Evolutionary conservation across 164 flowering plant genomes (phyloP).

Genomic region (Vitis cinerea): DNA sequence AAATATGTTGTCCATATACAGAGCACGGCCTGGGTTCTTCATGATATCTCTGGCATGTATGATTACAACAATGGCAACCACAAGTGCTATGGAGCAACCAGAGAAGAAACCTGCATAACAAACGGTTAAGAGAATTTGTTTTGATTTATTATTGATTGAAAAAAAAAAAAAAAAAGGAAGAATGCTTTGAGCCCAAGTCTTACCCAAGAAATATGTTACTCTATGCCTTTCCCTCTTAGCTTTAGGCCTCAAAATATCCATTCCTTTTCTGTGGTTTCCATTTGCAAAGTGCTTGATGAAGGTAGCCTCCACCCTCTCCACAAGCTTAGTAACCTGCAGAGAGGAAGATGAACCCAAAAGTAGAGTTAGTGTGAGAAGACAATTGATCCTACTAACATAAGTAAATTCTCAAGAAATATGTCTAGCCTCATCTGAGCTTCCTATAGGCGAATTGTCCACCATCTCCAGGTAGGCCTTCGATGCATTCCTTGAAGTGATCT

Average conservation of each 20-base stretch:
- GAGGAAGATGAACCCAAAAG: background rate
- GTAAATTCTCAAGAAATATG: background rate
- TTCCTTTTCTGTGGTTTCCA: constrained; percentile 53
- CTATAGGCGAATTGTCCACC: constrained; percentile 63
- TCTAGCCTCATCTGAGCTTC: constrained; percentile 47
- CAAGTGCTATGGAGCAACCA: constrained; percentile 52
- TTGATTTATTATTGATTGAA: background rate
- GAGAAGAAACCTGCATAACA: constrained; percentile 37
- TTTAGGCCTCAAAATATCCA: constrained; percentile 40
- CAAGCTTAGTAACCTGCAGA: constrained; percentile 37
- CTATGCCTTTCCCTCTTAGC: constrained; percentile 43
- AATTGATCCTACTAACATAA: background rate
- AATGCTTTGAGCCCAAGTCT: background rate
- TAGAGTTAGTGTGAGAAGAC: background rate
- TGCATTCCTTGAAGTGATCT: constrained; percentile 57
- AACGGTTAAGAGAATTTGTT: background rate
- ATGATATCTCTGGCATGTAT: constrained; percentile 36
- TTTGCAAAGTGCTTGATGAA: constrained; percentile 53
- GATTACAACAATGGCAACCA: constrained; percentile 22
- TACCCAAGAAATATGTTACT: constrained; percentile 44
- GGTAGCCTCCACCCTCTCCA: constrained; percentile 46
- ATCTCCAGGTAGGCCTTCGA: constrained; percentile 53
- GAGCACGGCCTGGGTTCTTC: constrained; percentile 13
- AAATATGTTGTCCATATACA: constrained; percentile 49
- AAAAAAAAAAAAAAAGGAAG: background rate